A percentile compares a stretch with the other conserved stretches of the same genome.
Evolutionary conservation across 1,284 basidiomycete genomes (phyloP).

Genomic region (Boletus semigastroideus): DNA sequence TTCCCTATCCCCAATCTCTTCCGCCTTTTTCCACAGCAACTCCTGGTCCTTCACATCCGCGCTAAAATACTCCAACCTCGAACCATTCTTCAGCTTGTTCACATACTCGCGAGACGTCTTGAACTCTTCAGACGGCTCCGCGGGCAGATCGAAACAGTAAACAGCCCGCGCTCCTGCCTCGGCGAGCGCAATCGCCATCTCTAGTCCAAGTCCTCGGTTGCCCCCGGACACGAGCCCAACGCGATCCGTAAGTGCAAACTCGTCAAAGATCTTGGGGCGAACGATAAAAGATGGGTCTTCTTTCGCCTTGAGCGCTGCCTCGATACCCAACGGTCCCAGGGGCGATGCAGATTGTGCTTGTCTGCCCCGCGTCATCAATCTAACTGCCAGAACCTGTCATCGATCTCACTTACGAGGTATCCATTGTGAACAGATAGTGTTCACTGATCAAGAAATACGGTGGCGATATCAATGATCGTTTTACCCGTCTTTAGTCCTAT

Average conservation of each 20-base stretch:
- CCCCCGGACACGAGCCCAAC: conserved; percentile 78
- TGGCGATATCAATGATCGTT: conserved; percentile 4
- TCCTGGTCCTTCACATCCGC: conserved; percentile 66
- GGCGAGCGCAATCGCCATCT: conserved; percentile 75
- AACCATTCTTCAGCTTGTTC: conserved; percentile 42
- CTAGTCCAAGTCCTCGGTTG: conserved; percentile 79
- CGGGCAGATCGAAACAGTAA: conserved; percentile 75
- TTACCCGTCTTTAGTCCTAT: not conserved
- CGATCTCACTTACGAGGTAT: conserved; percentile 16
- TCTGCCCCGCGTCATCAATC: conserved; percentile 5
- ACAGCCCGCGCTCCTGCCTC: conserved; percentile 78
- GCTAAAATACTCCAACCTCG: conserved; percentile 64
- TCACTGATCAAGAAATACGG: not conserved
- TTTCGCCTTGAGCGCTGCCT: conserved; percentile 51
- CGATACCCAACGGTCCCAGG: conserved; percentile 61
- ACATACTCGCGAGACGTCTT: conserved; percentile 54
- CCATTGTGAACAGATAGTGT: conserved; percentile 9
- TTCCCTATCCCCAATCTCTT: conserved; percentile 62
- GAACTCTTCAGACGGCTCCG: conserved; percentile 69
- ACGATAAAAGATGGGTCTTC: conserved; percentile 34
- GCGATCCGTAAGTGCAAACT: conserved; percentile 74
- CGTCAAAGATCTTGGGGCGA: conserved; percentile 59
- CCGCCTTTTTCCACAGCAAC: conserved; percentile 52
- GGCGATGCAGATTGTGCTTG: conserved; percentile 47
- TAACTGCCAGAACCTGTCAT: not conserved